Evolutionary conservation across 441 rosid species (phyloP).

Genomic region (Geranium incanum): DNA sequence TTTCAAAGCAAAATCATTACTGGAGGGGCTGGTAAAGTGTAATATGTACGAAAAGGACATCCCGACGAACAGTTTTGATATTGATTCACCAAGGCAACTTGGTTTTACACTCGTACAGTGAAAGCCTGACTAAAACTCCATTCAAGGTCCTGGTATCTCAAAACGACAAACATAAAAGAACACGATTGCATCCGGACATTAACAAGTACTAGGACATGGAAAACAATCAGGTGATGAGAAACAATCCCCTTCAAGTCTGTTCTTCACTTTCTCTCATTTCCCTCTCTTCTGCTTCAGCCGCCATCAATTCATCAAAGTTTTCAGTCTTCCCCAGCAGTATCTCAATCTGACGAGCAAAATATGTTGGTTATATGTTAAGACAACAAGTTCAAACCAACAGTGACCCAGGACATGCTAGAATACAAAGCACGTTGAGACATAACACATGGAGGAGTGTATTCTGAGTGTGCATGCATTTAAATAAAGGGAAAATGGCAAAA

Average conservation of each 20-base stretch:
- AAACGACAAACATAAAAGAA: constrained; percentile 17
- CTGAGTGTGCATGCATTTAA: background rate
- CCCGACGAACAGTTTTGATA: no score
- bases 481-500: background rate
- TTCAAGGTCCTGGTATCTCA: constrained; percentile 2
- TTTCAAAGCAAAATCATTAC: background rate
- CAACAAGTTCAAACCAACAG: background rate
- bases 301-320: constrained; percentile 68
- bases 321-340: constrained; percentile 56
- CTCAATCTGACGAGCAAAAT: constrained; percentile 37
- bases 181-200: constrained; percentile 14
- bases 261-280: constrained; percentile 55
- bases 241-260: constrained; percentile 34
- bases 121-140: constrained; percentile 9
- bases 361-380: background rate
- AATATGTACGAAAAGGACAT: no score
- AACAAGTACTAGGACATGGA: constrained; percentile 12
- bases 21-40: no score
- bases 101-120: constrained; percentile 13
- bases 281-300: constrained; percentile 62
- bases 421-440: no score
- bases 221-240: constrained; percentile 17
- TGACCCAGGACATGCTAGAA: background rate
- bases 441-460: no score
- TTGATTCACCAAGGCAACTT: constrained; percentile 1